These are phyloP conservation scores for Annulohypoxylon bovei DNA, from an alignment of 495 filamentous ascomycete species.

Conservation along the genomic window DNA sequence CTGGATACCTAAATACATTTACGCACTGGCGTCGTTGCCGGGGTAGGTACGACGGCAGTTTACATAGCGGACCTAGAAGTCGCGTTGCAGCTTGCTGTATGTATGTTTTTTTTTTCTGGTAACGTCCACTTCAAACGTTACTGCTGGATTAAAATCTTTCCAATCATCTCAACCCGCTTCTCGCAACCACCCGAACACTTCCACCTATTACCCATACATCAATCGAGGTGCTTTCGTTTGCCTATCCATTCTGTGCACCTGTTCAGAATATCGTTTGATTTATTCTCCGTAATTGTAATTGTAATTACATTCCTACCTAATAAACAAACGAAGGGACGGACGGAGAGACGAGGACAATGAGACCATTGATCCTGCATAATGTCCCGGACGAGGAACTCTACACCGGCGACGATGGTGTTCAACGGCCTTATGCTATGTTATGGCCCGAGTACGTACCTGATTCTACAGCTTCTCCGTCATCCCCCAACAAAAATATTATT, in stretches of 20 bases:
- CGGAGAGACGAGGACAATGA: slow-evolving; percentile 50
- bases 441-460: slow-evolving; percentile 59
- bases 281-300: slow-evolving; percentile 3
- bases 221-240: slow-evolving; percentile 5
- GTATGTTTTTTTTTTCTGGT: slow-evolving; percentile 15
- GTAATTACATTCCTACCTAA: slow-evolving; percentile 9
- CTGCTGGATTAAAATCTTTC: neutral
- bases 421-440: slow-evolving; percentile 65
- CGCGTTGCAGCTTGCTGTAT: slow-evolving; percentile 28
- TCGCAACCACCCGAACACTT: slow-evolving; percentile 20
- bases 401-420: slow-evolving; percentile 64
- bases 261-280: slow-evolving; percentile 1
- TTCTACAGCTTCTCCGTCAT: slow-evolving; percentile 7
- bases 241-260: slow-evolving; percentile 14
- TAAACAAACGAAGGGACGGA: neutral
- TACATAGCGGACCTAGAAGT: slow-evolving; percentile 1
- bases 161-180: slow-evolving; percentile 28
- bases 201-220: slow-evolving; percentile 3
- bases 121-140: neutral
- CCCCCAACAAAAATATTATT: neutral
- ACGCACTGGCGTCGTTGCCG: slow-evolving; percentile 16
- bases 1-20: neutral
- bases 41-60: slow-evolving; percentile 16
- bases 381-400: slow-evolving; percentile 68
- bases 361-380: slow-evolving; percentile 67